Evolutionary conservation across 768 basidiomycete genomes (phyloP).

Genomic region (Phanerochaete carnosa): DNA sequence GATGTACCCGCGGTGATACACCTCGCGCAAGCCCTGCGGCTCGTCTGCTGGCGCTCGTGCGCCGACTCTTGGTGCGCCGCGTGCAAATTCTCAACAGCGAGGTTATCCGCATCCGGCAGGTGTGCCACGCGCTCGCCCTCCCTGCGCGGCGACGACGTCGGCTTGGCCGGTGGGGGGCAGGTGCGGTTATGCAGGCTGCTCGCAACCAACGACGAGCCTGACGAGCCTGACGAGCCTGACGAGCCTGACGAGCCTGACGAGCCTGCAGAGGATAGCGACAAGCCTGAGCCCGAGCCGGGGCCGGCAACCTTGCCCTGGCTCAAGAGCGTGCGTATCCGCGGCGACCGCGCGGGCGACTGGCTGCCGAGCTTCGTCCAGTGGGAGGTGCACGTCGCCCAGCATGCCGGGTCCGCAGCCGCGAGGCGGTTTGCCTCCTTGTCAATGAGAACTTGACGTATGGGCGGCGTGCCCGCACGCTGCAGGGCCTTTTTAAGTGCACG

Average conservation of each 20-base stretch:
- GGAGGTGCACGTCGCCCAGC: conserved; percentile 38
- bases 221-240: no score
- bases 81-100: conserved; percentile 69
- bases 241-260: conserved; percentile 16
- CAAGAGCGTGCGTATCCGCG: conserved; percentile 14
- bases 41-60: conserved; percentile 62
- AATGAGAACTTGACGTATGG: conserved; percentile 33
- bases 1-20: conserved; percentile 50
- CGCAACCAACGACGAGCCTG: conserved; percentile 9
- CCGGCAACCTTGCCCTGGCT: conserved; percentile 8
- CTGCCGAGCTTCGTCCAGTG: conserved; percentile 40
- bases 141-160: conserved; percentile 16
- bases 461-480: conserved; percentile 14
- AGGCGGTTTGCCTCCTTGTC: conserved; percentile 45
- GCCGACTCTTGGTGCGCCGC: conserved; percentile 52
- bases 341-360: conserved; percentile 19
- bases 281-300: no score
- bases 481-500: conserved; percentile 14
- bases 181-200: conserved; percentile 17
- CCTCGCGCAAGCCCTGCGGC: conserved; percentile 51
- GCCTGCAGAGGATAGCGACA: conserved; percentile 6
- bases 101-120: conserved; percentile 80
- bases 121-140: conserved; percentile 28
- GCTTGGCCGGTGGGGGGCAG: no score
- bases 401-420: conserved; percentile 11